phyloP scores from a whole-genome alignment of 208 protist species.

The Herpetomonas tarakana region DNA sequence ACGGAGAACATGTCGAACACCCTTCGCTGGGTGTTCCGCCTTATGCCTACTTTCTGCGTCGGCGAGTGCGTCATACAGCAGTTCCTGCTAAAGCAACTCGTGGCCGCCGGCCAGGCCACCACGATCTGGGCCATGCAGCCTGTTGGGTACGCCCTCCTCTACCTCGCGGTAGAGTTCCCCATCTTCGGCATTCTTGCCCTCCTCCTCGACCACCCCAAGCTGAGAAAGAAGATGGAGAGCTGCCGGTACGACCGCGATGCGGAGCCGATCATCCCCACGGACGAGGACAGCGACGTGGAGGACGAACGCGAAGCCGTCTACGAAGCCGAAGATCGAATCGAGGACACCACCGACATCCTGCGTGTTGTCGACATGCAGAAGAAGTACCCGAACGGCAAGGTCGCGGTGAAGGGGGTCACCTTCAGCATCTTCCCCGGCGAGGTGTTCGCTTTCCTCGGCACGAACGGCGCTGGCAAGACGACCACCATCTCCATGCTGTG shows the following conservation, averaged over 20 bases:
- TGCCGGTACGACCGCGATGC: constrained; percentile 5
- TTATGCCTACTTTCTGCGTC: constrained; percentile 56
- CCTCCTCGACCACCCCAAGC: constrained; percentile 26
- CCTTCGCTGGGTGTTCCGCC: constrained; percentile 36
- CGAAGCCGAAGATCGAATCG: constrained; percentile 1
- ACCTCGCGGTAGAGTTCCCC: constrained; percentile 28
- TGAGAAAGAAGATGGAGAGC: constrained; percentile 2
- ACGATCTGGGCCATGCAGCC: constrained; percentile 14
- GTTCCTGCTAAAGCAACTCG: constrained; percentile 4
- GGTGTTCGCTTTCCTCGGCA: constrained; percentile 71
- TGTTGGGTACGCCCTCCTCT: constrained; percentile 14
- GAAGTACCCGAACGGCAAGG: constrained; percentile 22
- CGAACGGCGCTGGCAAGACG: constrained; percentile 78
- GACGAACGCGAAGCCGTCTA: constrained; percentile 11
- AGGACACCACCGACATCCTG: constrained; percentile 20
- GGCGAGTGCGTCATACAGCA: constrained; percentile 48
- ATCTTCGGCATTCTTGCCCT: constrained; percentile 20
- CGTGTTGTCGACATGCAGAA: constrained; percentile 27
- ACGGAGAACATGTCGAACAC: constrained; percentile 22
- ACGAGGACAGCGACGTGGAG: constrained; percentile 26
- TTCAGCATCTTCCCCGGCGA: constrained; percentile 62
- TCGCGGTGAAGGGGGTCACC: constrained; percentile 44
- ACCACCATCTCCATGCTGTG: constrained; percentile 69
- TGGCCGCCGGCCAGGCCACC: constrained; percentile 6
- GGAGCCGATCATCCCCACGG: constrained; percentile 4